phyloP scores from a whole-genome alignment of 2,329 filamentous ascomycete genomes.

The Cladophialophora exuberans region DNA sequence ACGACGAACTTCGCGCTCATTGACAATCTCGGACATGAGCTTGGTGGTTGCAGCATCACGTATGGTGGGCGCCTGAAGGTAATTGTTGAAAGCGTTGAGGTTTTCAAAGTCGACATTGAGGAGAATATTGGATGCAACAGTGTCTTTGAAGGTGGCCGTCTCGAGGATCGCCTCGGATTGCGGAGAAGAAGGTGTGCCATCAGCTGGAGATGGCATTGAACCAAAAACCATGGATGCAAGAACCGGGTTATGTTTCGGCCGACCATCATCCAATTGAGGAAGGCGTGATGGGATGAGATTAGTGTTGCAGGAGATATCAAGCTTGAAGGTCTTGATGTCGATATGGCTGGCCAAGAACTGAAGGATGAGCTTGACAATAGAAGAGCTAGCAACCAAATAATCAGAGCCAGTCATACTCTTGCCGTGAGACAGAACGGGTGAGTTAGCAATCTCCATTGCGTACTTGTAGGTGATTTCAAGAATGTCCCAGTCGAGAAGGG shows the following conservation, averaged over 20 bases:
- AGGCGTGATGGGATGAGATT: constrained; percentile 25
- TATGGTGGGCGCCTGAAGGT: constrained; percentile 13
- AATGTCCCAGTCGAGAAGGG: constrained; percentile 32
- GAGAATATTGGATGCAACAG: constrained; percentile 30
- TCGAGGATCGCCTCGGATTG: constrained; percentile 16
- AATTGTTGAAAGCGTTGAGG: constrained; percentile 23
- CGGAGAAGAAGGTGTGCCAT: constrained; percentile 23
- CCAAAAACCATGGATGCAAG: constrained; percentile 35
- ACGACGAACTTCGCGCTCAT: constrained; percentile 30
- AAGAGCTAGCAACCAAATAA: constrained; percentile 22
- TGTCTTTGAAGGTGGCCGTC: constrained; percentile 15
- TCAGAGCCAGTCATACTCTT: constrained; percentile 26
- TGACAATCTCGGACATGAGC: constrained; percentile 27
- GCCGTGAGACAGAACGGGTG: constrained; percentile 15
- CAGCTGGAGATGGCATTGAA: constrained; percentile 30
- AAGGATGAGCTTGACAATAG: constrained; percentile 22
- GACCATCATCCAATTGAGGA: constrained; percentile 25
- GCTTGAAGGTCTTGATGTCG: constrained; percentile 25
- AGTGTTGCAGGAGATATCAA: constrained; percentile 17
- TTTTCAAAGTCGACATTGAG: constrained; percentile 33
- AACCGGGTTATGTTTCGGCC: constrained; percentile 29
- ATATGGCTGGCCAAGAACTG: constrained; percentile 26
- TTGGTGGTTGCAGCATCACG: constrained; percentile 9
- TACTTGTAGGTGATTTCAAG: constrained; percentile 29
- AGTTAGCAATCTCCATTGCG: constrained; percentile 23